Evolutionary conservation across 2,329 filamentous ascomycete genomes (phyloP).

Genomic region (Claviceps fusiformis): DNA sequence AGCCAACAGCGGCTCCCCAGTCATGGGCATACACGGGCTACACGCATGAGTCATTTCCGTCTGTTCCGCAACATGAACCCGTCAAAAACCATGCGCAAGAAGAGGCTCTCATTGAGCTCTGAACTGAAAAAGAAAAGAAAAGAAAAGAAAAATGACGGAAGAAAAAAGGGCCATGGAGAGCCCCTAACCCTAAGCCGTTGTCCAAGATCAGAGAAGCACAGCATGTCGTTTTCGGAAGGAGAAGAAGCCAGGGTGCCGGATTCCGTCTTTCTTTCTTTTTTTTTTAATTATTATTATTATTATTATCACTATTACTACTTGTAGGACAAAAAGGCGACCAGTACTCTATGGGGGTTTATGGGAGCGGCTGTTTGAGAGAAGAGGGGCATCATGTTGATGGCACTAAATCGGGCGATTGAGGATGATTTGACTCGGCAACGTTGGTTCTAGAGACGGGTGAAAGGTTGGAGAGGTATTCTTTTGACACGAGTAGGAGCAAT

Average conservation of each 20-base stretch:
- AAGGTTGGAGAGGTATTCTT: neutral
- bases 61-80: conserved; percentile 35
- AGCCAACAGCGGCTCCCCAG: conserved; percentile 23
- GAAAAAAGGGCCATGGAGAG: neutral
- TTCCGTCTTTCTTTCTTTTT: too few species aligned
- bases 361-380: neutral
- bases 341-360: too few species aligned
- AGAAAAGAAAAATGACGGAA: too few species aligned
- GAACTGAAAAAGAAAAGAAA: too few species aligned
- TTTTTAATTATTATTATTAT: too few species aligned
- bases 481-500: neutral
- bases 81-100: conserved; percentile 43
- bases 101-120: conserved; percentile 72
- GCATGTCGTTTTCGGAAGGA: neutral
- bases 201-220: neutral
- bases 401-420: neutral
- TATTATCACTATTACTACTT: too few species aligned
- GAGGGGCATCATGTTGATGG: neutral
- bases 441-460: neutral
- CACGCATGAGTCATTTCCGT: conserved; percentile 49
- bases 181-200: too few species aligned
- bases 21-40: conserved; percentile 36
- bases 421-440: neutral
- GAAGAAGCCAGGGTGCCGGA: too few species aligned
- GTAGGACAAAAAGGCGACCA: neutral